Base-by-base conservation (phyloP, 163 green algal genomes). In the Smithsoniella earleae region DNA sequence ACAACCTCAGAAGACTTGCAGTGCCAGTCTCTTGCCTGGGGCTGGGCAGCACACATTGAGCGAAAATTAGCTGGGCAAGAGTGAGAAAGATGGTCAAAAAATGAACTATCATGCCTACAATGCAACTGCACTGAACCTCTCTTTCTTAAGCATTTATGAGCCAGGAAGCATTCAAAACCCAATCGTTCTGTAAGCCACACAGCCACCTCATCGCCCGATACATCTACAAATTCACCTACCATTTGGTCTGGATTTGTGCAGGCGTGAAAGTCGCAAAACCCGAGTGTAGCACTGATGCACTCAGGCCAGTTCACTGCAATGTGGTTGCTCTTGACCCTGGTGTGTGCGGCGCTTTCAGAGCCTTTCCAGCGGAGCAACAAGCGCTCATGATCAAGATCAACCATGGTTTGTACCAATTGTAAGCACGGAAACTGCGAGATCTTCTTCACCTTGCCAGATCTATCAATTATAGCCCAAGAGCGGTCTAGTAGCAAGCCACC, bases 401-500 rank as follows among this genome's bases (percentile, higher is more conserved):
- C 58, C n/a, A 13, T 16, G 3, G 58, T 31, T 4, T 18, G 27
- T 6, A 69, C 6, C 5, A 69, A 33, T 6, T 43, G 58, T 31
- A 69, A 33, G 8, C 25, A 33, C 20, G 58, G 27, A 33, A 43
- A 69, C 6, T 1, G 58, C 25, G 58, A 30, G 43, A 30, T 45
- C 30, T 31, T 91, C 33, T 96, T 75, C 5, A 86, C 77, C 0
- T 36, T 45, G 22, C 87, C 86, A 6, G 66, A 31, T 8, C 52
- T 44, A n/a, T 78, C 86, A n/a, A 93, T 74, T 54, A 97, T 52
- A 8, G 85, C 83, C 90, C 90, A 97, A 64, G 89, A 78, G 8
- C 91, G 77, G 81, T 97, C 91, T 55, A 86, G 86, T 66, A 93
- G 81, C 62, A 97, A 81, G 36, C 91, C 91, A 46, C 75, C 83